phyloP scores from a whole-genome alignment of 768 basidiomycete genomes.

The Rhizopogon rudus region DNA sequence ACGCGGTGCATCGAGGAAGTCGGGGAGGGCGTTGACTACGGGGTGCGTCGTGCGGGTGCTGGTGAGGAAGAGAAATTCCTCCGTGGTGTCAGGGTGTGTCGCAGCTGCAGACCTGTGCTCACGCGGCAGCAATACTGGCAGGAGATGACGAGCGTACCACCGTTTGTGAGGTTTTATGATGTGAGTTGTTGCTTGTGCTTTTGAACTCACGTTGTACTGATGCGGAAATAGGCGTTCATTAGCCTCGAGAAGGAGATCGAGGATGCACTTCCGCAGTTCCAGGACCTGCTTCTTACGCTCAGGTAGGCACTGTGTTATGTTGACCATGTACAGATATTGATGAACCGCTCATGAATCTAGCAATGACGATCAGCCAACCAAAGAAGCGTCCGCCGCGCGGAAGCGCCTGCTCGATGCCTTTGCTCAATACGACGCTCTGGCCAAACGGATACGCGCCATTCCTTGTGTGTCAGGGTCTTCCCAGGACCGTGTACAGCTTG shows the following conservation, averaged over 20 bases:
- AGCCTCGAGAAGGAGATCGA: conserved; percentile 86
- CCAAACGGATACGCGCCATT: conserved; percentile 77
- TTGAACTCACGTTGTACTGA: neutral
- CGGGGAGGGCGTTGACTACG: conserved; percentile 76
- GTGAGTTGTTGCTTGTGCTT: conserved; percentile 30
- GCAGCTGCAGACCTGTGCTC: conserved; percentile 75
- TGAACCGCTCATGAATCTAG: conserved; percentile 8
- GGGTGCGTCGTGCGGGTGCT: conserved; percentile 46
- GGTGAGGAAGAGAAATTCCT: conserved; percentile 77
- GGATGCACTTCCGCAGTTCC: conserved; percentile 79
- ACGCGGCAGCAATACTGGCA: conserved; percentile 80
- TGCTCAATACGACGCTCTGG: conserved; percentile 81
- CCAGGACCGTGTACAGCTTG: conserved; percentile 80
- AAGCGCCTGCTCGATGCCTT: conserved; percentile 84
- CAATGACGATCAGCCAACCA: conserved; percentile 49
- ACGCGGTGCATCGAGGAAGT: conserved; percentile 82
- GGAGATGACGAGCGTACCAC: conserved; percentile 52
- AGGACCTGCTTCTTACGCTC: conserved; percentile 73
- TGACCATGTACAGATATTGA: conserved; percentile 19
- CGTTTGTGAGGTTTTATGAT: conserved; percentile 68
- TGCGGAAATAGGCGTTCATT: conserved; percentile 51
- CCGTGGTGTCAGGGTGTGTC: conserved; percentile 85
- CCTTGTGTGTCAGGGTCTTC: conserved; percentile 65
- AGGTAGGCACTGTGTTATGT: conserved; percentile 35
- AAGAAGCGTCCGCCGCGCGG: conserved; percentile 64